phyloP scores from a whole-genome alignment of 225 moss, liverwort and hornwort species.

The Anthoceros angustus region DNA sequence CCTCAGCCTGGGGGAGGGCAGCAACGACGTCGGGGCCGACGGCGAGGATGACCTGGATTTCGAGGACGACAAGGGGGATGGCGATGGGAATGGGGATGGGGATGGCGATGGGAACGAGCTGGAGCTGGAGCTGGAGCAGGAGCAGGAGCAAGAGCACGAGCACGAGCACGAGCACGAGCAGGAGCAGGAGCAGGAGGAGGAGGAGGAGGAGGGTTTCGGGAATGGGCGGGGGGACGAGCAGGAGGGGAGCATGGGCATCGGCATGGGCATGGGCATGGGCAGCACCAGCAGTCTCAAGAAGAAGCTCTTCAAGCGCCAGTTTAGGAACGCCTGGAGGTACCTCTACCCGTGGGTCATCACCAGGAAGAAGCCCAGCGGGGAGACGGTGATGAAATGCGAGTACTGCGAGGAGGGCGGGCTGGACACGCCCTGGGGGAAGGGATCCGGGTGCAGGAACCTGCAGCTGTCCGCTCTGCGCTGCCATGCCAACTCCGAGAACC shows the following conservation, averaged over 20 bases:
- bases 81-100: constrained; percentile 11
- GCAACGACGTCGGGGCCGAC: not conserved
- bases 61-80: constrained; percentile 3
- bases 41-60: not conserved
- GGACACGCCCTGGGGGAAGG: constrained; percentile 18
- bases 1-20: not conserved
- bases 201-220: no score
- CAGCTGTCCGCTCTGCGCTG: constrained; percentile 15
- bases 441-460: constrained; percentile 15
- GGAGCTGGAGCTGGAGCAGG: constrained; percentile 4
- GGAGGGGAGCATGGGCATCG: constrained; percentile 7
- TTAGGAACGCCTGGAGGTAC: constrained; percentile 13
- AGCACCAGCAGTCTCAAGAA: constrained; percentile 11
- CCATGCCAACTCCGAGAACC: constrained; percentile 14
- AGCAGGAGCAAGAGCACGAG: constrained; percentile 7
- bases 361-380: constrained; percentile 8
- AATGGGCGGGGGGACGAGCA: not conserved
- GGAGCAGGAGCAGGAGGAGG: not conserved
- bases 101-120: constrained; percentile 11
- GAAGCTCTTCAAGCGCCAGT: constrained; percentile 17
- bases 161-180: not conserved
- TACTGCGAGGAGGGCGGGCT: constrained; percentile 18
- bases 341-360: constrained; percentile 16
- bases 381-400: constrained; percentile 18
- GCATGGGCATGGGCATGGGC: constrained; percentile 10